Percentiles rank a stretch among this genome's conserved stretches.
Evolutionary conservation across 1,139 yeast species (phyloP).

Genomic region (Candida sanyaensis): DNA sequence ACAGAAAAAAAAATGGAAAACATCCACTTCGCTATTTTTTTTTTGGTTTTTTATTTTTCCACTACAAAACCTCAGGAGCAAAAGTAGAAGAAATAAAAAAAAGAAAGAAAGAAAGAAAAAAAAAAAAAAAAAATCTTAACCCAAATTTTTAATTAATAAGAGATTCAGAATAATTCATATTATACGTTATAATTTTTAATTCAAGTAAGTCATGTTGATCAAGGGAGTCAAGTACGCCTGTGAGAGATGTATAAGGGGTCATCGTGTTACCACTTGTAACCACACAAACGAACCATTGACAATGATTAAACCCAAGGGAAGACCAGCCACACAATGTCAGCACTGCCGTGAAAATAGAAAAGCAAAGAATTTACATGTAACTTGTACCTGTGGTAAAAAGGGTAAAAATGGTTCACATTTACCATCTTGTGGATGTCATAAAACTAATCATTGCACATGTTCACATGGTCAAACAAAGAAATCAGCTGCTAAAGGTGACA

Average conservation of each 20-base stretch:
- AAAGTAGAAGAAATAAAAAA: too few relatives aligned
- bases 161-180: neutral
- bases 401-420: slow-evolving; percentile 46
- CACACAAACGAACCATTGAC: slow-evolving; percentile 90
- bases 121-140: neutral
- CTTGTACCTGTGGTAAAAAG: slow-evolving; percentile 72
- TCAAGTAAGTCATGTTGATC: slow-evolving; percentile 67
- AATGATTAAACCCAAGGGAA: slow-evolving; percentile 93
- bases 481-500: slow-evolving; percentile 14
- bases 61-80: neutral
- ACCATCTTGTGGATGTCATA: slow-evolving; percentile 58
- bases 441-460: slow-evolving; percentile 62
- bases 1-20: too few relatives aligned
- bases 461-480: slow-evolving; percentile 30
- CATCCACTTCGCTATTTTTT: neutral
- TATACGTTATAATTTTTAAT: neutral
- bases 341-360: slow-evolving; percentile 85
- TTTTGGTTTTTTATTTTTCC: too few relatives aligned
- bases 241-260: slow-evolving; percentile 94
- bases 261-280: slow-evolving; percentile 88
- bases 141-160: neutral
- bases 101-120: neutral
- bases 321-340: slow-evolving; percentile 90
- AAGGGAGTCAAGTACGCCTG: slow-evolving; percentile 96
- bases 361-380: slow-evolving; percentile 65